Percentiles rank a stretch among this genome's conserved stretches.
These are phyloP conservation scores for Gentiana straminea DNA, from an alignment of 257 asterid genomes.

Conservation along the genomic window DNA sequence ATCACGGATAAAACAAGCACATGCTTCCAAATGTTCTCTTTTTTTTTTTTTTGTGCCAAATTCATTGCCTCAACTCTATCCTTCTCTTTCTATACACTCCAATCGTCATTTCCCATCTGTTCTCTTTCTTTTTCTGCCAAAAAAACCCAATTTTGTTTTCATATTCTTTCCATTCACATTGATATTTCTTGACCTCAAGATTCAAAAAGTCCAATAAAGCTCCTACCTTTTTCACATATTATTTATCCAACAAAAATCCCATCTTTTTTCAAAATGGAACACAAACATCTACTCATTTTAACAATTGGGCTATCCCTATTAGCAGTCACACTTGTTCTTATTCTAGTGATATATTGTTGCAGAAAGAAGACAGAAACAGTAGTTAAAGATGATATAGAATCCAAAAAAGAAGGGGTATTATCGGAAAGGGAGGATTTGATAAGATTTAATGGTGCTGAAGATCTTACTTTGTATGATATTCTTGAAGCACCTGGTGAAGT, in stretches of 20 bases:
- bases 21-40: conserved; percentile 9
- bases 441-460: conserved; percentile 61
- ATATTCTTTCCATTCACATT: conserved; percentile 20
- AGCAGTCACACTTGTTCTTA: conserved; percentile 20
- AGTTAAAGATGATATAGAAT: conserved; percentile 36
- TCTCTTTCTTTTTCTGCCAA: conserved; percentile 10
- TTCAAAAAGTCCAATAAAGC: conserved; percentile 12
- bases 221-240: conserved; percentile 26
- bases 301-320: conserved; percentile 31
- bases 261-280: conserved; percentile 36
- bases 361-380: conserved; percentile 21
- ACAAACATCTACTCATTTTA: conserved; percentile 33
- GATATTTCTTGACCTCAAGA: conserved; percentile 11
- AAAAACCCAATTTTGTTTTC: conserved; percentile 8
- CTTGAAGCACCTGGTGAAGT: conserved; percentile 93
- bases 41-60: conserved; percentile 14
- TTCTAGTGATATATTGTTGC: conserved; percentile 25
- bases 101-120: neutral
- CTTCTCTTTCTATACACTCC: conserved; percentile 3
- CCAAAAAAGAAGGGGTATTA: conserved; percentile 23
- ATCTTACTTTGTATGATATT: conserved; percentile 46
- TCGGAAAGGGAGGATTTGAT: conserved; percentile 41
- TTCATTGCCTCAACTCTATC: conserved; percentile 10
- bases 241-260: conserved; percentile 3
- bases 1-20: conserved; percentile 14